A percentile compares a stretch with the other conserved stretches of the same genome.
These are phyloP conservation scores for Aspergillus fischeri DNA, from an alignment of 2,329 filamentous ascomycete species.

Conservation along the genomic window DNA sequence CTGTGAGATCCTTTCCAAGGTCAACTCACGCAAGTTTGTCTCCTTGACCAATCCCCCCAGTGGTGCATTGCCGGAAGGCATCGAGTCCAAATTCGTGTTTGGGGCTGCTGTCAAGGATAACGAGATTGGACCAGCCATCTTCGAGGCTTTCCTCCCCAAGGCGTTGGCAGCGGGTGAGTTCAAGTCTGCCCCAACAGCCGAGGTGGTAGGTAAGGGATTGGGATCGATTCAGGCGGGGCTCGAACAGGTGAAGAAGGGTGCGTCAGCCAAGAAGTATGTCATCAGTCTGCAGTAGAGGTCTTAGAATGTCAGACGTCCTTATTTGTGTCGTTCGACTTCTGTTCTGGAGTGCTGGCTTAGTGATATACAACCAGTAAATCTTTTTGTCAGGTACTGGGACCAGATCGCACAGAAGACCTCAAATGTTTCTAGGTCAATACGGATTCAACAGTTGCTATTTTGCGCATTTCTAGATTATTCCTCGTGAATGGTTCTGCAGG, in stretches of 20 bases:
- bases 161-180: neutral
- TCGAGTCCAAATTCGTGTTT: neutral
- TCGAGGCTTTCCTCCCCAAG: neutral
- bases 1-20: neutral
- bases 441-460: neutral
- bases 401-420: too few relatives aligned
- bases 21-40: neutral
- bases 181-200: neutral
- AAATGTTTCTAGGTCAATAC: too few relatives aligned
- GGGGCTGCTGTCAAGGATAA: neutral
- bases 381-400: too few relatives aligned
- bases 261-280: neutral
- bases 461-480: neutral
- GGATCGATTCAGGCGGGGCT: neutral
- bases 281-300: neutral
- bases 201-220: neutral
- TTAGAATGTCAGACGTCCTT: too few relatives aligned
- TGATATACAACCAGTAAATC: too few relatives aligned
- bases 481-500: neutral
- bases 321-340: too few relatives aligned
- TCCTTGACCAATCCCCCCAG: neutral
- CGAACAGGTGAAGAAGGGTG: neutral
- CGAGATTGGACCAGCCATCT: neutral
- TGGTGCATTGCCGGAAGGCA: neutral
- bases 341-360: too few relatives aligned